phyloP scores from a whole-genome alignment of 768 basidiomycete species.

The Lactifluus volemus region DNA sequence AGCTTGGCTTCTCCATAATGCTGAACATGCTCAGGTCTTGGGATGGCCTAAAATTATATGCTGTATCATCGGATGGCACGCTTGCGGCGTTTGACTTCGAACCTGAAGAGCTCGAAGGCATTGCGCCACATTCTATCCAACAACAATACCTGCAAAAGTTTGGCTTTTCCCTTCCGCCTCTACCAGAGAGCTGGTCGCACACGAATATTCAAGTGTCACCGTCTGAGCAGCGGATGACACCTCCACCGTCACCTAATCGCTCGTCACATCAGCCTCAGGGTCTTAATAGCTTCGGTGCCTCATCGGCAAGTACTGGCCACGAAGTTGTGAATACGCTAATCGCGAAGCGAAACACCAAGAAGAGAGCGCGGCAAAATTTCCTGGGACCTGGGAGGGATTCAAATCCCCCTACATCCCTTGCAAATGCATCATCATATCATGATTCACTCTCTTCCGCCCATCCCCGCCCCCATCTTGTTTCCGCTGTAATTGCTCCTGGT shows the following conservation, averaged over 20 bases:
- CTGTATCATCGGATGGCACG: slow-evolving; percentile 93
- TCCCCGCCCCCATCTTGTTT: background rate
- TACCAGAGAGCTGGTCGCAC: slow-evolving; percentile 68
- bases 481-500: background rate
- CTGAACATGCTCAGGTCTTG: slow-evolving; percentile 54
- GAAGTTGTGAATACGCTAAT: slow-evolving; percentile 56
- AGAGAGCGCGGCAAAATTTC: slow-evolving; percentile 44
- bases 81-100: slow-evolving; percentile 85
- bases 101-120: slow-evolving; percentile 69
- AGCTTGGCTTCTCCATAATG: background rate
- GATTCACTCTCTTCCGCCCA: background rate
- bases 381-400: slow-evolving; percentile 26
- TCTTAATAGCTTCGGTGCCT: slow-evolving; percentile 35
- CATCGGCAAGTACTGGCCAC: slow-evolving; percentile 29
- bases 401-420: background rate
- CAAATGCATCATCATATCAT: background rate
- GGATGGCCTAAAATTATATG: slow-evolving; percentile 88
- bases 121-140: slow-evolving; percentile 64
- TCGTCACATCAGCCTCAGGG: slow-evolving; percentile 27
- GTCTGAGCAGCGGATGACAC: slow-evolving; percentile 29
- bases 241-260: slow-evolving; percentile 41
- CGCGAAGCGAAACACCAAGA: slow-evolving; percentile 52
- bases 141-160: slow-evolving; percentile 77
- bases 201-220: slow-evolving; percentile 16
- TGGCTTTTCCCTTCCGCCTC: slow-evolving; percentile 56